A percentile compares a stretch with the other conserved stretches of the same genome.
Evolutionary conservation across 371 early-diverging fungal species (phyloP).

Genomic region (Apophysomyces ossiformis): DNA sequence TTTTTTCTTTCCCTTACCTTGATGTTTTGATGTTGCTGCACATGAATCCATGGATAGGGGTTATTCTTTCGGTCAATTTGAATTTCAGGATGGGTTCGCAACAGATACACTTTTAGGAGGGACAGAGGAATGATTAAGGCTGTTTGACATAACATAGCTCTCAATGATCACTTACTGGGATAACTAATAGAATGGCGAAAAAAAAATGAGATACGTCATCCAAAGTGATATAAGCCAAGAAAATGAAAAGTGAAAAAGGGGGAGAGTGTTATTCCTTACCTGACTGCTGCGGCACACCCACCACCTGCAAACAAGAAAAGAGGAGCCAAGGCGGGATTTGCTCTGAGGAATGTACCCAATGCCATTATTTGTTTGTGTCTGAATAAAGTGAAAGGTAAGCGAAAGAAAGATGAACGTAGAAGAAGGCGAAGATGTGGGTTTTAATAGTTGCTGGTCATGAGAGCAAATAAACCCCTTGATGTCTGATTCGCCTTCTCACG

Average conservation of each 20-base stretch:
- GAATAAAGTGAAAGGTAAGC: constrained; percentile 15
- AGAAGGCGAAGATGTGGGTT: background rate
- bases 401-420: constrained; percentile 12
- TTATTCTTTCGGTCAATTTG: constrained; percentile 51
- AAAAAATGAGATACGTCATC: no score
- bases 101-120: constrained; percentile 34
- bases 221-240: no score
- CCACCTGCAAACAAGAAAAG: constrained; percentile 50
- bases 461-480: background rate
- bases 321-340: constrained; percentile 48
- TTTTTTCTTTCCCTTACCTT: constrained; percentile 38
- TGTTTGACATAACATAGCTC: background rate
- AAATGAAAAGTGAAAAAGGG: no score
- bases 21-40: constrained; percentile 51
- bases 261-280: constrained; percentile 26
- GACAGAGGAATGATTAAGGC: background rate
- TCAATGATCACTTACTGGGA: constrained; percentile 23
- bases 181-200: constrained; percentile 14
- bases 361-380: constrained; percentile 15
- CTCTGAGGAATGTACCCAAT: constrained; percentile 32
- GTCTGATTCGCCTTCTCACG: background rate
- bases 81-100: constrained; percentile 53
- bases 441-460: constrained; percentile 12
- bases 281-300: constrained; percentile 50
- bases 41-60: constrained; percentile 50